Conservation (phyloP, 1,284 basidiomycete species). For the Crocinoboletus sp. region DNA sequence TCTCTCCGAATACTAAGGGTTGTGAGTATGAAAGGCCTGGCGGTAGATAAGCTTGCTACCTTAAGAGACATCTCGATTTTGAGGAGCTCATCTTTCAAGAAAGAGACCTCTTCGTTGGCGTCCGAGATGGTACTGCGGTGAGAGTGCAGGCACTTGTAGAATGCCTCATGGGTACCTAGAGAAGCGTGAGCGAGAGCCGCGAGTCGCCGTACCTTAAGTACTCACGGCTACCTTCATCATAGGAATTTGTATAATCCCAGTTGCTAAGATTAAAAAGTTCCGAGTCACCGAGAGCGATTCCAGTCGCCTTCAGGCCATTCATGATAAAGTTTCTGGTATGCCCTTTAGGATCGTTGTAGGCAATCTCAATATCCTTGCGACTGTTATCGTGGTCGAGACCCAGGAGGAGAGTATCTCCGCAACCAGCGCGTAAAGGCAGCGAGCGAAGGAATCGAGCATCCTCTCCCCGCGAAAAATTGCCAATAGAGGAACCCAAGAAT, state of each 20-base stretch:
- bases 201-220: conserved; percentile 13
- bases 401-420: conserved; percentile 68
- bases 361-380: conserved; percentile 61
- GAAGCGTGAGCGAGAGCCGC: conserved; percentile 3
- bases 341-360: conserved; percentile 82
- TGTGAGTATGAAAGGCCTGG: conserved; percentile 3
- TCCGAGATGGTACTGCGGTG: conserved; percentile 59
- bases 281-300: conserved; percentile 58
- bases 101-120: conserved; percentile 41
- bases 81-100: conserved; percentile 72
- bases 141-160: conserved; percentile 64
- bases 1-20: conserved; percentile 67
- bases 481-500: conserved; percentile 93
- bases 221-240: conserved; percentile 69
- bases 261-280: conserved; percentile 58
- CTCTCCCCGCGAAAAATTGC: conserved; percentile 82
- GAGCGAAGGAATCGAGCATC: conserved; percentile 75
- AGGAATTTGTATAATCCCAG: conserved; percentile 84
- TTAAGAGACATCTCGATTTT: conserved; percentile 90
- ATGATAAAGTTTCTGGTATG: conserved; percentile 84
- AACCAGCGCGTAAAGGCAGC: conserved; percentile 72
- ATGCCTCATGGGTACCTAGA: conserved; percentile 83
- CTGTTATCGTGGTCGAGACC: conserved; percentile 86
- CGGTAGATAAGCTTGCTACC: conserved; percentile 39
- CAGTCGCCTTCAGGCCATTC: conserved; percentile 77